Percentiles rank a stretch among this genome's conserved stretches.
phyloP scores from a whole-genome alignment of 139 green algal species.

The Volvox reticuliferus region DNA sequence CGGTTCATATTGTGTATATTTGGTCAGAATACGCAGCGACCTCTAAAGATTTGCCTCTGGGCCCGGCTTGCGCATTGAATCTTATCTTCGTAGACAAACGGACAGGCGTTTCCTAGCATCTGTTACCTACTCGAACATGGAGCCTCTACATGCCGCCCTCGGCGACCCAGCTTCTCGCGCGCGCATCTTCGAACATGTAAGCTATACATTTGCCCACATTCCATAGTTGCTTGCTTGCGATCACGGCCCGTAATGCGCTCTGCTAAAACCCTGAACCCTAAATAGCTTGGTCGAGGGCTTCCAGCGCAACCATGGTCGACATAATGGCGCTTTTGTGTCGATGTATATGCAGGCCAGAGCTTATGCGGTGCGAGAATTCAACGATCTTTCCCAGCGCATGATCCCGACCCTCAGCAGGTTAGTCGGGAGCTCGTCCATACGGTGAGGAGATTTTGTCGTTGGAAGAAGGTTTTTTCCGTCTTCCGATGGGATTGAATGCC shows the following conservation, averaged over 20 bases:
- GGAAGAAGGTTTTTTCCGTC: too few species aligned
- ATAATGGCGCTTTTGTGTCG: background rate
- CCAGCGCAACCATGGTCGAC: background rate
- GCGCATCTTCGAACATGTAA: constrained; percentile 34
- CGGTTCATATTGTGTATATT: too few species aligned
- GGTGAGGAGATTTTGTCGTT: too few species aligned
- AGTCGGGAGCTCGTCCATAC: background rate
- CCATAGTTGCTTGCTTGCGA: too few species aligned
- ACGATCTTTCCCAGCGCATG: background rate
- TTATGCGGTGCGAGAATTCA: background rate
- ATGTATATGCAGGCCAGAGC: constrained; percentile 1
- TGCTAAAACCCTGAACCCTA: too few species aligned
- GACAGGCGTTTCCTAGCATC: too few species aligned
- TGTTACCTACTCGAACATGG: background rate
- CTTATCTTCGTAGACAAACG: too few species aligned
- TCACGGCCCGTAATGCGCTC: background rate
- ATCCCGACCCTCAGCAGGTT: background rate
- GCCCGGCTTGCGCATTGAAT: background rate
- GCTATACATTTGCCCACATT: background rate
- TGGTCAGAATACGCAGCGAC: background rate
- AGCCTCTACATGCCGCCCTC: background rate
- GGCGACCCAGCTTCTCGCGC: background rate
- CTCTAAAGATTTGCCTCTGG: background rate
- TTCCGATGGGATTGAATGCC: too few species aligned
- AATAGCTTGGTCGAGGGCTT: background rate